Percentiles rank a stretch among this genome's conserved stretches.
These are phyloP conservation scores for Penicillium sp. DNA, from an alignment of 2,329 filamentous ascomycete species.

Conservation along the genomic window DNA sequence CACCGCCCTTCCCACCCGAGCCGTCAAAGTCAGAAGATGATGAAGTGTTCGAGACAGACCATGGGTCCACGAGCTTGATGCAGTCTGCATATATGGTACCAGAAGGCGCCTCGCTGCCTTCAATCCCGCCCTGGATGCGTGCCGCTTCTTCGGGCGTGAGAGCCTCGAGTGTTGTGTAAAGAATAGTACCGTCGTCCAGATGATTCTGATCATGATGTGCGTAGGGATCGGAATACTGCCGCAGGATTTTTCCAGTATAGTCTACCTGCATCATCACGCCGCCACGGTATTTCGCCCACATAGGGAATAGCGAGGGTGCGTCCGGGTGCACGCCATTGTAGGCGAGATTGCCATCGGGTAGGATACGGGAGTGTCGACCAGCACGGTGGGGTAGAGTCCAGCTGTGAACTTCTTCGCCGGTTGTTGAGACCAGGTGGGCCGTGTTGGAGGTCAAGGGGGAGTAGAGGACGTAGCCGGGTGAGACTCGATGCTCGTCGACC, in stretches of 20 bases:
- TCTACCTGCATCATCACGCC: constrained; percentile 48
- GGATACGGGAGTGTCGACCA: constrained; percentile 47
- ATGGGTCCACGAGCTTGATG: constrained; percentile 45
- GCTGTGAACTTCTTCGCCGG: constrained; percentile 45
- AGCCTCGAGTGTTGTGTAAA: constrained; percentile 47
- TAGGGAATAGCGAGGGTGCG: constrained; percentile 42
- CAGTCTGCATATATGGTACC: constrained; percentile 38
- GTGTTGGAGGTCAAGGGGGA: constrained; percentile 44
- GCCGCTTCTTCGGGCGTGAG: constrained; percentile 38
- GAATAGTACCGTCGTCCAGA: constrained; percentile 43
- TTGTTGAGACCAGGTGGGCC: constrained; percentile 42
- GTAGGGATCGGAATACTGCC: constrained; percentile 43
- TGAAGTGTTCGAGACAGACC: constrained; percentile 15
- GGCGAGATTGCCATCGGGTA: constrained; percentile 47
- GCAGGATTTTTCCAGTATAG: constrained; percentile 38
- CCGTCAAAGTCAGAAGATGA: constrained; percentile 23
- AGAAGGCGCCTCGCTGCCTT: constrained; percentile 33
- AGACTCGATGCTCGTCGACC: constrained; percentile 38
- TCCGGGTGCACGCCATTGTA: constrained; percentile 45
- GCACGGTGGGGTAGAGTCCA: constrained; percentile 46
- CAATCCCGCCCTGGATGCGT: constrained; percentile 43
- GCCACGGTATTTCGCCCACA: constrained; percentile 50
- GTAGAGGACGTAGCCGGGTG: constrained; percentile 45
- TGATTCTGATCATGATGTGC: constrained; percentile 51
- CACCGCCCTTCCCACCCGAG: constrained; percentile 21